Base-by-base conservation (phyloP, 495 filamentous ascomycete genomes). In the Gamarada debralockiae region DNA sequence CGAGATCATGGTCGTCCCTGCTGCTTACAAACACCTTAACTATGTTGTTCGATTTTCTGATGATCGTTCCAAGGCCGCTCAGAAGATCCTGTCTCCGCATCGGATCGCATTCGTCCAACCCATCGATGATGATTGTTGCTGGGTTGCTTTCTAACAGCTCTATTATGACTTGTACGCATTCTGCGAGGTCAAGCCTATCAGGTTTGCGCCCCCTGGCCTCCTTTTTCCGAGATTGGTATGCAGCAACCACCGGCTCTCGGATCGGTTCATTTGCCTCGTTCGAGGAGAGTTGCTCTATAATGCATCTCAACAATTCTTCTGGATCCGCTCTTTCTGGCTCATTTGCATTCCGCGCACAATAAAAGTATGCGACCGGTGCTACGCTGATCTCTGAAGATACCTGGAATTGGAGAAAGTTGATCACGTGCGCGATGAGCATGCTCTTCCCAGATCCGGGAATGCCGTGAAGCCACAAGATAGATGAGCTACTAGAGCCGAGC, bases 101-200 rank as follows among this genome's bases (percentile, higher is more conserved):
- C 0, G 59, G 47, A 38, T 76, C 58, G 38, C 68, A 72, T 50
- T 80, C 74, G 52, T 77, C 73, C 8, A 77, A 47, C 14, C 72
- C 75, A 59, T 78, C 74, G 8, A 77, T 67, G 2, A 78, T 53
- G 6, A 77, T 66, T 0, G 61, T 73, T 1, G 68, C 54, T 37
- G 51, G 47, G 3, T 63, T 48, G 27, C 56, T 47, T 3, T 52
- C 33, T n/a, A 46, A n/a, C 2, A 51, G 24, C 9, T 50, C 47
- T 9, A 56, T 36, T 23, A 51, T 33, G 4, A 50, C 1, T 13
- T 56, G 14, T 10, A 37, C 27, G 8, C 12, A 23, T 3, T 50
- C 48, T 14, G 50, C 53, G 15, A 56, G 31, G 1, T 17, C 20
- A 14, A 56, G 53, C 14, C 20, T 44, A n/a, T n/a, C n/a, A n/a